Conservation (phyloP, 768 basidiomycete genomes). For the Termitomyces sp. region DNA sequence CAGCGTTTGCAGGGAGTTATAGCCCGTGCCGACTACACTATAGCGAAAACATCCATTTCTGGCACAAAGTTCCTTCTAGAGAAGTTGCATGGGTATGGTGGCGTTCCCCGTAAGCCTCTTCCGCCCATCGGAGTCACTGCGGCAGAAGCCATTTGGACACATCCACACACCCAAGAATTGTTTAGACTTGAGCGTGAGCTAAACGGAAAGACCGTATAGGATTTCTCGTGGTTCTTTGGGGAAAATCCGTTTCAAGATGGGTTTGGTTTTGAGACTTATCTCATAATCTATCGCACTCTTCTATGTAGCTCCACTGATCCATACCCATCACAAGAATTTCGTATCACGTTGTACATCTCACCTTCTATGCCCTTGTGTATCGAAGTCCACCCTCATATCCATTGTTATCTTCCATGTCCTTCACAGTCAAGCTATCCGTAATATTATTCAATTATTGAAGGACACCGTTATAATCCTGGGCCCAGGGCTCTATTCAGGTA, state of each 20-base stretch:
- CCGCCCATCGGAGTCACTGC: conserved; percentile 54
- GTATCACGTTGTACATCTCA: not conserved
- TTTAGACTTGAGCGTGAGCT: conserved; percentile 60
- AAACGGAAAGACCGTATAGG: conserved; percentile 34
- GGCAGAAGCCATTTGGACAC: conserved; percentile 65
- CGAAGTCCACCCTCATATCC: not conserved
- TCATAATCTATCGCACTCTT: conserved; percentile 1
- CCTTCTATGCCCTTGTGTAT: not conserved
- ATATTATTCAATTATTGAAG: not conserved
- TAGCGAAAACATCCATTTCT: conserved; percentile 70
- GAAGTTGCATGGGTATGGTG: conserved; percentile 79
- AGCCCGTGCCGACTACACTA: conserved; percentile 76
- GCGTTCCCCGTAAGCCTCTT: conserved; percentile 74
- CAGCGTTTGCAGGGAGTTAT: conserved; percentile 77
- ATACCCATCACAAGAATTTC: not conserved
- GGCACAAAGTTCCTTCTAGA: conserved; percentile 83
- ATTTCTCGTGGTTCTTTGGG: conserved; percentile 11
- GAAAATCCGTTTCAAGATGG: conserved; percentile 1
- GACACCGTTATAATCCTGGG: too few relatives aligned
- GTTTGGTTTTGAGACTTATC: conserved; percentile 2
- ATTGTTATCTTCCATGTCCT: not conserved
- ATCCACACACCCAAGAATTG: conserved; percentile 68
- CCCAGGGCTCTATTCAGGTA: too few relatives aligned
- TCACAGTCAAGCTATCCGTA: not conserved
- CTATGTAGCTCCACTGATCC: conserved; percentile 8